Base-by-base conservation (phyloP, 169 alveolate species). In the Cryptosporidium sp. region DNA sequence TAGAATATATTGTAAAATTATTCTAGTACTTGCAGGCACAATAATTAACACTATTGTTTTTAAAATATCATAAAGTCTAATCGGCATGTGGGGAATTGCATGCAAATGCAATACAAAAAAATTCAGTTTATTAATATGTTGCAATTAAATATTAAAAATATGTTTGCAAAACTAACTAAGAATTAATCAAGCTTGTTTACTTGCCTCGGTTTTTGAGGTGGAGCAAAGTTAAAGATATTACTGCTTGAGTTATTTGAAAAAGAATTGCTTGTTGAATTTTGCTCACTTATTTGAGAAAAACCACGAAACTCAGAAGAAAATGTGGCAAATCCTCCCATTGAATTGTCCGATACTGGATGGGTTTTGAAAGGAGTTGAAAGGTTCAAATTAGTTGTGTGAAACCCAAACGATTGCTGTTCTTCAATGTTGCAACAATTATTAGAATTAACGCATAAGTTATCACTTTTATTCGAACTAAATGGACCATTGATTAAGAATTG, bases 181-280 rank as follows among this genome's bases (percentile, higher is more conserved):
- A 26, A 31, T 31, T 62, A 80, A 39, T 80, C 89, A 80, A 80
- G 89, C 16, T 80, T 80, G 51, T 67, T 80, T 37, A 80, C 89
- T 65, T 80, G 89, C 16, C 89, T 69, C 62, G 89, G 89, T 23
- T 80, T 80, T 62, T 45, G 89, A 21, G 89, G 89, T 61, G 89
- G 89, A 62, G 89, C 89, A 60, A 80, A 80, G 45, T 67, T 80
- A 62, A 80, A 80, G 21, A 37, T 39, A 51, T 31, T 37, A 56
- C 29, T 44, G 37, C 37, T 60, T 2, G 37, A 23, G 35, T 58
- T 44, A 12, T 10, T 35, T 7, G 60, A 14, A 73, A 53, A 53
- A 0, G 70, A 23, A 44, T 33, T 73, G 31, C 23, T 44, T 16
- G 44, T 26, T 16, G 89, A 62, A 23, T 45, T 70, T 70, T 70